phyloP scores from a whole-genome alignment of 306 rosid species.

The Trifolium fragiferum region DNA sequence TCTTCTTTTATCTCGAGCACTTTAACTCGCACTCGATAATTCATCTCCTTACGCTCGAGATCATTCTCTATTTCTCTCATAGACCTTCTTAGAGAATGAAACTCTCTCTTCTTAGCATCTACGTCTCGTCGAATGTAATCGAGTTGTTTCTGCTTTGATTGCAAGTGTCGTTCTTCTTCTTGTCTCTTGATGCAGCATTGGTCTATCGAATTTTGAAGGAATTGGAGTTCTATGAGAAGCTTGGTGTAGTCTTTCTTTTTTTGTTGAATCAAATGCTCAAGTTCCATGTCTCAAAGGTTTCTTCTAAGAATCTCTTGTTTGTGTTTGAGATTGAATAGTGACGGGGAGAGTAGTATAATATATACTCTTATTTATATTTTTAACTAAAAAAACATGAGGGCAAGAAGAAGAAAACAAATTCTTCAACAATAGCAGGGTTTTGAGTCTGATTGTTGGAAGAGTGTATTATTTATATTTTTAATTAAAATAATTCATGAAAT shows the following conservation, averaged over 20 bases:
- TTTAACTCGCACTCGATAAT: neutral
- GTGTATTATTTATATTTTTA: too few species aligned
- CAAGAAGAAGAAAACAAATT: too few species aligned
- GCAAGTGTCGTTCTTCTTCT: constrained; percentile 22
- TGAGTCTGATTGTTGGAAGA: too few species aligned
- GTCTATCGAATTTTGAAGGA: constrained; percentile 27
- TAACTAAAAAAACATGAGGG: too few species aligned
- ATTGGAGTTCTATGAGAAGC: constrained; percentile 33
- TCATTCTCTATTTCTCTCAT: constrained; percentile 12
- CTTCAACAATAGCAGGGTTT: too few species aligned
- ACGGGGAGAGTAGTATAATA: too few species aligned
- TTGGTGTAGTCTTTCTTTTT: constrained; percentile 15
- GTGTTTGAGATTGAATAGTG: too few species aligned
- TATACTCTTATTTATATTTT: too few species aligned
- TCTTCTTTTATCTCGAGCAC: neutral
- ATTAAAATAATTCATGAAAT: too few species aligned
- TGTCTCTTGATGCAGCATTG: neutral
- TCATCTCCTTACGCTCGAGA: neutral
- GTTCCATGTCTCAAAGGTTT: neutral
- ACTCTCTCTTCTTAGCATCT: constrained; percentile 1
- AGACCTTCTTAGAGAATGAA: constrained; percentile 4
- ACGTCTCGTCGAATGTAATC: neutral
- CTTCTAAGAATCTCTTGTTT: too few species aligned
- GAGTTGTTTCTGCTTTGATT: too few species aligned
- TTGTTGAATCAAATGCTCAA: neutral